Evolutionary conservation across 495 filamentous ascomycete genomes (phyloP), one percentile per base, ranked within the genome.

Genomic region (Melanomma pulvis-pyrius): DNA sequence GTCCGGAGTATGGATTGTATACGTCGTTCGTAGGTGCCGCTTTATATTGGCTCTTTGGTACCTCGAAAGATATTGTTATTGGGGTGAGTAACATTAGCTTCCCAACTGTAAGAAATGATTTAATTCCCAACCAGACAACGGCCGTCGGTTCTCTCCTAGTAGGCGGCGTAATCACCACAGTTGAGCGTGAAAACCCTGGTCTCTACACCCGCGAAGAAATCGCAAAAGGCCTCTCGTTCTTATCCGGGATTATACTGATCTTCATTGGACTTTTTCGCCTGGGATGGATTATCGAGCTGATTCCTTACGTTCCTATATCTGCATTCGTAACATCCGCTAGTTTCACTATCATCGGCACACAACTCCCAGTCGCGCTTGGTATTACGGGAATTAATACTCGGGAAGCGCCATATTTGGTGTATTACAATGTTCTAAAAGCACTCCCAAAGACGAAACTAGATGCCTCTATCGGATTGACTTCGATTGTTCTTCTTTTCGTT

Each of bases 291-390:
- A 57, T 63, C 29, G 61, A 63, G 26, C 49, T 63, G n/a, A 63
- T 63, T 7, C 61, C 61, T 2, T 63, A 63, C 52, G 36, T 55
- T 17, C 61, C 61, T 1, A 63, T 63, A 8, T 44, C 22, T n/a
- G 61, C 61, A 24, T 63, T 63, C 36, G 61, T 63, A 8, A 63
- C 61, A 25, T 63, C 61, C 9, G 61, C 61, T 22, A 62, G 59
- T 32, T 36, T 62, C 24, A 62, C 59, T 22, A 62, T 62, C 59
- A 52, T 62, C 5, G 28, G 25, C 8, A 62, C 59, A 8, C 59
- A 62, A 44, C 29, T 62, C 5, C 59, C 59, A n/a, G 48, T 52
- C 9, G 47, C 28, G 8, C 59, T 62, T n/a, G 59, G 59, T 24
- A 62, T 62, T 25, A 62, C n/a, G 1, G 59, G 59, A 39, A 46